Base-by-base conservation (phyloP, 2,329 filamentous ascomycete species). In the Incumbomyces lentus region DNA sequence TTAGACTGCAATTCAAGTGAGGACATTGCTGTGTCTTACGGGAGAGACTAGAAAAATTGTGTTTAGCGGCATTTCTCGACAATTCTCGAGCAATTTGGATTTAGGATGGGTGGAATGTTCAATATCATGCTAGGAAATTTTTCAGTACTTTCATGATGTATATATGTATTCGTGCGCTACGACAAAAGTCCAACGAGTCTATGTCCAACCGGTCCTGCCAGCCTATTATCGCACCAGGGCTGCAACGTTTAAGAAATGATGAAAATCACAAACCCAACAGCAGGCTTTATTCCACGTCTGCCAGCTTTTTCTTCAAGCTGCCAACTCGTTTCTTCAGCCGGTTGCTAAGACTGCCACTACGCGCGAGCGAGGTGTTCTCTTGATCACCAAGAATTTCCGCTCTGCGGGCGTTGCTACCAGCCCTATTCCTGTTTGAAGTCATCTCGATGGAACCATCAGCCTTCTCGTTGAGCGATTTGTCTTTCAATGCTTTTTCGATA, bases 401-500 rank as follows among this genome's bases (percentile, higher is more conserved):
- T 11, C 50, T 41, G 17, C 48, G 29, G 12, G 44, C 44, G 3
- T 44, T 48, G 32, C 39, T 40, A 14, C 44, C 31, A 40, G 26
- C 40, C 16, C 47, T 41, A 5, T 14, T 34, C 8, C 29, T 40
- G 18, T 41, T 18, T 36, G 40, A 36, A 4, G n/a, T 34, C 19
- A 40, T 30, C 14, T 49, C 35, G 10, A 46, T 37, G 16, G 16
- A 30, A n/a, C 31, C 33, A n/a, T 38, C 35, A 6, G 16, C 22
- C 22, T 40, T 44, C 16, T 52, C 52, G 7, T 46, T 29, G 19
- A 52, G 33, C 22, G 75, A 76, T 59, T 78, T 72, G 19, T 76
- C 73, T 61, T 84, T 84, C 17, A 81, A 65, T 1, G 78, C 75
- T 52, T 76, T 76, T 57, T 90, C 86, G 30, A 83, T 73, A 6